A percentile compares a stretch with the other conserved stretches of the same genome.
Conservation (phyloP, 1,284 basidiomycete species). For the Phellopilus nigrolimitatus region DNA sequence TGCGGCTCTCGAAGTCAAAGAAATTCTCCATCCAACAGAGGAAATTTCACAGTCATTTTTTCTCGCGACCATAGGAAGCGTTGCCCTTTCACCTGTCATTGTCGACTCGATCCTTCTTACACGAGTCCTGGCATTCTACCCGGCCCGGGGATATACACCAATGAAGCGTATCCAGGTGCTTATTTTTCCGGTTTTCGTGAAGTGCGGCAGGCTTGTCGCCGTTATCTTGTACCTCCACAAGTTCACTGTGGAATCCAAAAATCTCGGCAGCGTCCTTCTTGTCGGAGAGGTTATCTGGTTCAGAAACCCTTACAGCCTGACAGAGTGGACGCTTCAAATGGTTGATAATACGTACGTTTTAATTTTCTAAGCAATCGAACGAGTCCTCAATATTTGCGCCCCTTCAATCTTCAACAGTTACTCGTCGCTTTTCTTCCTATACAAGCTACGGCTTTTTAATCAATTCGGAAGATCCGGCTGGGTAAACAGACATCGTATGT, state of each 20-base stretch:
- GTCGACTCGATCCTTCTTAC: slow-evolving; percentile 32
- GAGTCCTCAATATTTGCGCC: slow-evolving; percentile 22
- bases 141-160: slow-evolving; percentile 24
- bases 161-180: slow-evolving; percentile 24
- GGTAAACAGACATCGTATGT: slow-evolving; percentile 3
- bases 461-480: background rate
- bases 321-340: slow-evolving; percentile 27
- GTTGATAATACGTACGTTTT: slow-evolving; percentile 29
- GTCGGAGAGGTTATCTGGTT: slow-evolving; percentile 21
- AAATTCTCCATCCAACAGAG: slow-evolving; percentile 24
- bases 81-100: slow-evolving; percentile 27
- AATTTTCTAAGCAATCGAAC: background rate
- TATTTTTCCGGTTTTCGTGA: slow-evolving; percentile 26
- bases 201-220: slow-evolving; percentile 26
- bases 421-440: slow-evolving; percentile 11
- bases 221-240: slow-evolving; percentile 21
- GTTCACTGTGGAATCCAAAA: slow-evolving; percentile 21
- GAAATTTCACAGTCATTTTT: slow-evolving; percentile 19
- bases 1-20: slow-evolving; percentile 16
- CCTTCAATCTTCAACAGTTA: slow-evolving; percentile 25
- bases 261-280: slow-evolving; percentile 21
- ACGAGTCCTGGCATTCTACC: slow-evolving; percentile 31
- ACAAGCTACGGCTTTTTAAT: slow-evolving; percentile 5
- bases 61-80: slow-evolving; percentile 22
- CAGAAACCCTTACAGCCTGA: slow-evolving; percentile 12